Conservation (phyloP, 129 eudicot genomes). For the Solidago caesia region DNA sequence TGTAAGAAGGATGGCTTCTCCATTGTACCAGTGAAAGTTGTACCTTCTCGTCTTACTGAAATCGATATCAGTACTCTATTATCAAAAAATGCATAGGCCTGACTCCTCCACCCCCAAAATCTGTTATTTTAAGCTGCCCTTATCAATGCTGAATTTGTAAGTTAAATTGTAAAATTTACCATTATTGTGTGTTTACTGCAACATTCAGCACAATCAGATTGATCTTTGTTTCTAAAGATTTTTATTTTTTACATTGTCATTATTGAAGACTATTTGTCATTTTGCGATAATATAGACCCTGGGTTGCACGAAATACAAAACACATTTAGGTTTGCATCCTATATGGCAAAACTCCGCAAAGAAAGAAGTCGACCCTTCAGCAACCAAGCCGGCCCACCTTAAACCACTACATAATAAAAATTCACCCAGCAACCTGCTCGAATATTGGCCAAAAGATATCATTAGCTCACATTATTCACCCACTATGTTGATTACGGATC, state of each 20-base stretch:
- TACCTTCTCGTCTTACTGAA: conserved; percentile 55
- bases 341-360: too few relatives aligned
- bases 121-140: background rate
- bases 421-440: too few relatives aligned
- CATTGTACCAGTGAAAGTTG: conserved; percentile 52
- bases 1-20: conserved; percentile 67
- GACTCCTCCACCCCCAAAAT: background rate
- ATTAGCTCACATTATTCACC: too few relatives aligned
- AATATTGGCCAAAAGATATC: too few relatives aligned
- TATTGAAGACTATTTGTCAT: background rate
- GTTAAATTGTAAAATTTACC: background rate
- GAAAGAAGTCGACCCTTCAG: too few relatives aligned
- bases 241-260: background rate
- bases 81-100: conserved; percentile 14
- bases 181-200: background rate
- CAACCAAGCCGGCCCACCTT: too few relatives aligned
- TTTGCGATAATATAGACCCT: background rate
- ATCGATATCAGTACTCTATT: conserved; percentile 43
- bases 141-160: background rate
- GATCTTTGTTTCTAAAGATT: background rate
- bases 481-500: too few relatives aligned
- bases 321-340: too few relatives aligned
- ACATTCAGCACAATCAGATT: background rate
- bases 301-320: too few relatives aligned
- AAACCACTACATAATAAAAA: too few relatives aligned